Conservation (phyloP, 225 moss, liverwort and hornwort genomes). For the Polytrichum commune region DNA sequence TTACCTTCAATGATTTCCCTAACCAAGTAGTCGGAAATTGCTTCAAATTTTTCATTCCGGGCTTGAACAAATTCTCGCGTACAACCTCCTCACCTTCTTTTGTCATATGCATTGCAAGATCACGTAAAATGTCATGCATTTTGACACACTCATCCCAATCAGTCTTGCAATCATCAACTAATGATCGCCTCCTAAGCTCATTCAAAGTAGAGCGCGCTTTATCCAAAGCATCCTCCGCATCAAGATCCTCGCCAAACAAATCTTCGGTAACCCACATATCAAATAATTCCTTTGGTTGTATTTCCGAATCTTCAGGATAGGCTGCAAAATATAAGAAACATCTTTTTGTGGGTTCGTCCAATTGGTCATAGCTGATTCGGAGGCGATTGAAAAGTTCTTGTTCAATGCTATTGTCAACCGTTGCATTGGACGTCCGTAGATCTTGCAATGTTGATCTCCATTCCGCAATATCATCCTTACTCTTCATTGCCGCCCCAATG, state of each 20-base stretch:
- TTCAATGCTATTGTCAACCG: no score
- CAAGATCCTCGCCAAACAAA: not conserved
- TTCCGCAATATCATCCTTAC: not conserved
- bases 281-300: not conserved
- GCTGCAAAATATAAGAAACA: conserved; percentile 6
- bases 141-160: not conserved
- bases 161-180: not conserved
- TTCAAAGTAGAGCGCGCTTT: not conserved
- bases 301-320: not conserved
- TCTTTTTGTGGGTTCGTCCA: not conserved
- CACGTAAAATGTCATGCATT: not conserved
- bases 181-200: not conserved
- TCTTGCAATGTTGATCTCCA: not conserved
- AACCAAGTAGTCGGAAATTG: not conserved
- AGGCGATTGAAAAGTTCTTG: no score
- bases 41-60: not conserved
- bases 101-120: not conserved
- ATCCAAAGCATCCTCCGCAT: not conserved
- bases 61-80: not conserved
- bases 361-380: no score
- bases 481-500: not conserved
- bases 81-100: not conserved
- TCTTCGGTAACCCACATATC: not conserved
- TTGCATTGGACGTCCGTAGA: not conserved
- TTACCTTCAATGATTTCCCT: not conserved